Evolutionary conservation across 129 eudicot species (phyloP), one percentile per base, ranked within the genome.

Genomic region (Flaveria robusta): DNA sequence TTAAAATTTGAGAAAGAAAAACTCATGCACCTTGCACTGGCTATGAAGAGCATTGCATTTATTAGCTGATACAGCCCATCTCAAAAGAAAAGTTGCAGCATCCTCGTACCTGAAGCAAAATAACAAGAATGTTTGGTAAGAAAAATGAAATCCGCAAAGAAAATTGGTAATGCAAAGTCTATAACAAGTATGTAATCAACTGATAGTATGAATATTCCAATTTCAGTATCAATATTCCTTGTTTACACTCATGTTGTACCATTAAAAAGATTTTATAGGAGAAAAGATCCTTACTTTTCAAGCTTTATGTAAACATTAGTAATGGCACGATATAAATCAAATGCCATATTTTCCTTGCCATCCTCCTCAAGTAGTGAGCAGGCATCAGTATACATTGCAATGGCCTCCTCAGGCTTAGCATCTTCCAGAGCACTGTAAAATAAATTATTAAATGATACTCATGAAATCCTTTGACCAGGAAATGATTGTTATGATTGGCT

Each of bases 21-120:
- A 55, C 31, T 20, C 52, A 26, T 16, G 54, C 75, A 89, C 97
- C 92, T 93, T 93, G 92, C 91, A 90, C 71, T 90, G 93, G 96
- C 98, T 93, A 77, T 93, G 95, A 24, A 86, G 87, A 73, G 98
- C 97, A 81, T 87, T 88, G 90, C 92, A 83, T 81, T 90, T 90
- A 75, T 90, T 91, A 79, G 96, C 92, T 72, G 97, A 86, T 77
- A 83, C 65, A 14, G 93, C 98, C 96, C 81, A 93, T 80, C 87
- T 90, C 52, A 90, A 45, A 24, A 90, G 91, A 80, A 87, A 77
- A 54, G 89, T 79, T 77, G 96, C 98, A 78, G 98, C 98, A 85
- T 90, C 98, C 34, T 78, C 76, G 76, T 85, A 93, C 88, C 97
- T 83, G 7, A 71, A 18, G 26, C 29, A 68, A 62, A 62, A 45